phyloP scores from a whole-genome alignment of 257 asterid genomes.

The Ilex aquifolium region DNA sequence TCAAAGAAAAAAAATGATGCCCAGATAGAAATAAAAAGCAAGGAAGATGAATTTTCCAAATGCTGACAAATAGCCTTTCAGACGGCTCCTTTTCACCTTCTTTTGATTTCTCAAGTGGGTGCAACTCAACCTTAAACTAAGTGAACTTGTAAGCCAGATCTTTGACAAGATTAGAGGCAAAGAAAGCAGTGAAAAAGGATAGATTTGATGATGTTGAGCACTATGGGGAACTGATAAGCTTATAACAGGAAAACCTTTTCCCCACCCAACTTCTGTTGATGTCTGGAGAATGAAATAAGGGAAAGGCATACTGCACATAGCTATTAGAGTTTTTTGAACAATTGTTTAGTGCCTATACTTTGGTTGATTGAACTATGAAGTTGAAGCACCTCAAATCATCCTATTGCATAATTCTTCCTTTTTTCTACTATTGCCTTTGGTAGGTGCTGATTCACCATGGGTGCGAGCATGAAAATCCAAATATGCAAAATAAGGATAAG shows the following conservation, averaged over 20 bases:
- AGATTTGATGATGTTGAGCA: conserved; percentile 32
- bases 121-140: conserved; percentile 14
- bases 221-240: conserved; percentile 21
- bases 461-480: too few relatives aligned
- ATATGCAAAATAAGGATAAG: too few relatives aligned
- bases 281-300: conserved; percentile 9
- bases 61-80: conserved; percentile 18
- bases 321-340: neutral
- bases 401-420: too few relatives aligned
- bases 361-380: too few relatives aligned
- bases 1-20: too few relatives aligned
- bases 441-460: too few relatives aligned
- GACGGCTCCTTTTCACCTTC: conserved; percentile 17
- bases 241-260: conserved; percentile 23
- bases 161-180: conserved; percentile 28
- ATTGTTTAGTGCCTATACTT: neutral
- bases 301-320: neutral
- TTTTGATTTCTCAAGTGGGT: conserved; percentile 18
- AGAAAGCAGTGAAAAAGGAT: conserved; percentile 17
- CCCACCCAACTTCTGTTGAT: conserved; percentile 23
- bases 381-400: neutral
- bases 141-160: conserved; percentile 31
- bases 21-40: too few relatives aligned
- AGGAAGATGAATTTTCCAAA: conserved; percentile 1
- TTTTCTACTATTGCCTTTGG: too few relatives aligned